Evolutionary conservation across 768 basidiomycete genomes (phyloP).

Genomic region (Cyathus striatus): DNA sequence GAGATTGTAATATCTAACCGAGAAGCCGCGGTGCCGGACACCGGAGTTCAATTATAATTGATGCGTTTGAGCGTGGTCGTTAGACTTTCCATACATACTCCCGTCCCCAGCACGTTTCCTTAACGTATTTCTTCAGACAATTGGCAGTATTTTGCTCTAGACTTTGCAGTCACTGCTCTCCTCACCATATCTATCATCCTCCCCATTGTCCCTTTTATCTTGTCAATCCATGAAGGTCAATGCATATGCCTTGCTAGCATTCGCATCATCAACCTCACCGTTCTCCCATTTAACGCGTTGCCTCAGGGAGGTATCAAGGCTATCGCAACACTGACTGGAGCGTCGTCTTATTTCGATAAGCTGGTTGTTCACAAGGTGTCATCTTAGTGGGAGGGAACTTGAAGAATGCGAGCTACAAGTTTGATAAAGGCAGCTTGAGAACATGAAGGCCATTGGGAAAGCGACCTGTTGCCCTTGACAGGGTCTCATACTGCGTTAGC

Average conservation of each 20-base stretch:
- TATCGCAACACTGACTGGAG: slow-evolving; percentile 40
- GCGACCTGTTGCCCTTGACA: too few species aligned
- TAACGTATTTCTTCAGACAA: neutral
- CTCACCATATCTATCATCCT: slow-evolving; percentile 47
- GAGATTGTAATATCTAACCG: too few species aligned
- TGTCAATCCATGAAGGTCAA: slow-evolving; percentile 35
- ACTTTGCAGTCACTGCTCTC: slow-evolving; percentile 42
- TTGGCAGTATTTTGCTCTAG: slow-evolving; percentile 24
- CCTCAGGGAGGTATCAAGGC: too few species aligned
- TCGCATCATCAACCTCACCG: slow-evolving; percentile 35
- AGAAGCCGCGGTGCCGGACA: too few species aligned
- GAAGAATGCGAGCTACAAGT: slow-evolving; percentile 25
- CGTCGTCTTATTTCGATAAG: slow-evolving; percentile 36
- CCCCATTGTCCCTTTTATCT: slow-evolving; percentile 61
- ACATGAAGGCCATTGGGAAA: slow-evolving; percentile 44
- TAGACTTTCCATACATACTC: too few species aligned
- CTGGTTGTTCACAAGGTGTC: slow-evolving; percentile 46
- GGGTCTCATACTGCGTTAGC: slow-evolving; percentile 54
- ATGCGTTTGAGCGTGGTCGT: too few species aligned
- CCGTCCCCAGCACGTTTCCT: slow-evolving; percentile 41
- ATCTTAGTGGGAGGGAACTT: slow-evolving; percentile 40
- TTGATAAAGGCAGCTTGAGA: slow-evolving; percentile 20
- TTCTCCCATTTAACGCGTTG: slow-evolving; percentile 55
- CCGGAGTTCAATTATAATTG: too few species aligned
- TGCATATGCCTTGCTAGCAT: slow-evolving; percentile 26